phyloP scores from a whole-genome alignment of 768 basidiomycete genomes.

The Cystobasidium ongulense region DNA sequence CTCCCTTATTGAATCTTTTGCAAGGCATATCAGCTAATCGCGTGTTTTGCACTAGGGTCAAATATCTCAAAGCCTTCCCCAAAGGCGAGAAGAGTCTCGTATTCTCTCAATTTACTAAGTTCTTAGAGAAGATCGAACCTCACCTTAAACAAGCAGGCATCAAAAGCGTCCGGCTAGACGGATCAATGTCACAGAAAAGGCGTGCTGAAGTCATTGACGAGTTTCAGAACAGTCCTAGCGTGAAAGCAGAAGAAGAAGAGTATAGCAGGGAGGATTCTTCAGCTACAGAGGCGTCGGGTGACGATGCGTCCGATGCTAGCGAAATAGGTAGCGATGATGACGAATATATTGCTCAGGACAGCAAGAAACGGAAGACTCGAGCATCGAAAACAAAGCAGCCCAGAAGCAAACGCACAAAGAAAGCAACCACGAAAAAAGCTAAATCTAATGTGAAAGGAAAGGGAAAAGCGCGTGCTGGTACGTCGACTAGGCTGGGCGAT shows the following conservation, averaged over 20 bases:
- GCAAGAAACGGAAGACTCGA: not conserved
- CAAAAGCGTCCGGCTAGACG: constrained; percentile 36
- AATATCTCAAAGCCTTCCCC: constrained; percentile 14
- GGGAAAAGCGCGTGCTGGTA: not conserved
- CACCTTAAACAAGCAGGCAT: constrained; percentile 36
- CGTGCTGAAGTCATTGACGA: constrained; percentile 37
- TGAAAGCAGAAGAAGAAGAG: constrained; percentile 22
- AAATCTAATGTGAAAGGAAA: not conserved
- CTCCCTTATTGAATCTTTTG: not conserved
- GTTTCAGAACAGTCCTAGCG: constrained; percentile 33
- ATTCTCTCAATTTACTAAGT: constrained; percentile 37
- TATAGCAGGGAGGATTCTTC: constrained; percentile 6
- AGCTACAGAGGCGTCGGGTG: not conserved
- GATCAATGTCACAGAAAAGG: constrained; percentile 37
- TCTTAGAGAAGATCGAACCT: constrained; percentile 38
- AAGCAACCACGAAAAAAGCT: not conserved
- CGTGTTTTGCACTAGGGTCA: not conserved
- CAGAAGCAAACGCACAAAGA: not conserved
- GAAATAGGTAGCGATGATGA: not conserved
- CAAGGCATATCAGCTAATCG: not conserved
- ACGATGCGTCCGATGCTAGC: not conserved
- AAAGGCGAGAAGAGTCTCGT: constrained; percentile 25
- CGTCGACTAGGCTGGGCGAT: constrained; percentile 1
- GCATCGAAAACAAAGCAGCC: not conserved
- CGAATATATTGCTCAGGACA: not conserved